Evolutionary conservation across 164 flowering plant genomes (phyloP).

Genomic region (Kalanchoe fedtschenkoi): DNA sequence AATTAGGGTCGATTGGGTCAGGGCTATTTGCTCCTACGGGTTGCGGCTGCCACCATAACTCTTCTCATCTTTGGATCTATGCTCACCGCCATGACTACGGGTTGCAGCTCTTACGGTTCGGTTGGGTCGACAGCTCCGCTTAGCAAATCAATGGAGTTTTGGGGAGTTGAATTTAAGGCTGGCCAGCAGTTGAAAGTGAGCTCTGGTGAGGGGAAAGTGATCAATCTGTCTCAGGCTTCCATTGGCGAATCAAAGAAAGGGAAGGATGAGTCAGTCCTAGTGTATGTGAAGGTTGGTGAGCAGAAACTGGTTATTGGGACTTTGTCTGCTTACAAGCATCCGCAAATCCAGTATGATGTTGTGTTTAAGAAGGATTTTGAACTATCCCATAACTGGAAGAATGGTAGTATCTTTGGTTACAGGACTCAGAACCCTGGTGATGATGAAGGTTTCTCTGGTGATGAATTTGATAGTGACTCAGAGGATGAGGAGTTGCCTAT

Average conservation of each 20-base stretch:
- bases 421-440: slow-evolving; percentile 14
- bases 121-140: too few relatives aligned
- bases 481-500: slow-evolving; percentile 13
- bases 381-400: too few relatives aligned
- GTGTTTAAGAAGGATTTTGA: too few relatives aligned
- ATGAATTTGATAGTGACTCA: slow-evolving; percentile 16
- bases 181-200: slow-evolving; percentile 33
- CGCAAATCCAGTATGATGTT: slow-evolving; percentile 49
- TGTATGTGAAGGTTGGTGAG: slow-evolving; percentile 35
- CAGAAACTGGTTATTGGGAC: slow-evolving; percentile 51
- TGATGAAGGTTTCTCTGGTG: slow-evolving; percentile 29
- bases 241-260: slow-evolving; percentile 58
- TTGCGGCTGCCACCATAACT: too few relatives aligned
- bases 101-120: too few relatives aligned
- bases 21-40: too few relatives aligned
- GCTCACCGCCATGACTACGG: too few relatives aligned
- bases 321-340: slow-evolving; percentile 31
- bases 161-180: slow-evolving; percentile 65
- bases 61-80: too few relatives aligned
- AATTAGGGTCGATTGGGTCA: too few relatives aligned
- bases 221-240: slow-evolving; percentile 64
- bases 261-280: too few relatives aligned
- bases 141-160: too few relatives aligned
- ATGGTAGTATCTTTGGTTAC: slow-evolving; percentile 63
- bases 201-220: slow-evolving; percentile 11